These are phyloP conservation scores for Glarea lozoyensis DNA, from an alignment of 495 filamentous ascomycete species.

Conservation along the genomic window DNA sequence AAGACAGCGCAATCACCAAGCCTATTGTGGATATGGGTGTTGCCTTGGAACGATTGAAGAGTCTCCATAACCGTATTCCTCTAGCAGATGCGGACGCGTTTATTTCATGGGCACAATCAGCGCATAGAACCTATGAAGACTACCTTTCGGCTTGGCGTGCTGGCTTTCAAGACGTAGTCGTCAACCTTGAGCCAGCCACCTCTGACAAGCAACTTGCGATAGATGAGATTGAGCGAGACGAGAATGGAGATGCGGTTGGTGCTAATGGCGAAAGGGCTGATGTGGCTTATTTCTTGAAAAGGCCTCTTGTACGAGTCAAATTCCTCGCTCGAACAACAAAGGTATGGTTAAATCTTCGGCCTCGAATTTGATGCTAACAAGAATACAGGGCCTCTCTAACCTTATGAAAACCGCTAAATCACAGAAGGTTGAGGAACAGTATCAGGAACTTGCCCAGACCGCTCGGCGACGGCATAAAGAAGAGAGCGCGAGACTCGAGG, in stretches of 20 bases:
- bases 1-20: conserved; percentile 49
- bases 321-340: conserved; percentile 79
- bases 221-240: conserved; percentile 58
- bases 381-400: conserved; percentile 32
- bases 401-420: conserved; percentile 23
- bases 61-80: conserved; percentile 70
- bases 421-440: conserved; percentile 29
- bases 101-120: conserved; percentile 69
- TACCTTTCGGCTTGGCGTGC: conserved; percentile 88
- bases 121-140: conserved; percentile 70
- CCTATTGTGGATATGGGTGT: conserved; percentile 95
- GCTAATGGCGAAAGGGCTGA: conserved; percentile 77
- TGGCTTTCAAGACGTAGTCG: conserved; percentile 90
- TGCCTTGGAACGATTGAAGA: conserved; percentile 73
- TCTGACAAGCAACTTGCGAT: conserved; percentile 43
- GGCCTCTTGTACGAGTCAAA: conserved; percentile 81
- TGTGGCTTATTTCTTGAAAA: conserved; percentile 85
- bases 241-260: conserved; percentile 68
- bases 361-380: conserved; percentile 13
- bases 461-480: conserved; percentile 69
- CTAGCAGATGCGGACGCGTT: conserved; percentile 58
- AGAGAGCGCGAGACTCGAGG: conserved; percentile 78
- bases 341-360: conserved; percentile 29
- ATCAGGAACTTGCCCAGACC: conserved; percentile 65
- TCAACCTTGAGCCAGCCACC: conserved; percentile 74